These are phyloP conservation scores for Chlorophyllum brunneum DNA, from an alignment of 768 basidiomycete species.

Conservation along the genomic window DNA sequence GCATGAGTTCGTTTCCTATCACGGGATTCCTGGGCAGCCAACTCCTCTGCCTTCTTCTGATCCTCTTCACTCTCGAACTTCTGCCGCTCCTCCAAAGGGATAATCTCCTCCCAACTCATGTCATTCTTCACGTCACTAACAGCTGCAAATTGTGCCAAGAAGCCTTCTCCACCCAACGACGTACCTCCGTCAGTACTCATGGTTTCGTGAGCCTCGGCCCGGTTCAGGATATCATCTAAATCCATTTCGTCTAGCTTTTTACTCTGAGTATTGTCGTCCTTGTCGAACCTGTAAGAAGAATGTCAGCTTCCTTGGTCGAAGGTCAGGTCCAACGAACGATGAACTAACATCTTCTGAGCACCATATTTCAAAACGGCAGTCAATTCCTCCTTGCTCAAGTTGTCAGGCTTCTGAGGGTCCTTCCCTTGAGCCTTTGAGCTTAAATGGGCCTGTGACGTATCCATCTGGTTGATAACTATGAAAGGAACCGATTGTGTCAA, in stretches of 20 bases:
- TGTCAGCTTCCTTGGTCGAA: too few species aligned
- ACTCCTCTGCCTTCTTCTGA: conserved; percentile 67
- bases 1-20: conserved; percentile 84
- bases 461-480: conserved; percentile 99
- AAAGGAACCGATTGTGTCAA: conserved; percentile 8
- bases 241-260: conserved; percentile 99
- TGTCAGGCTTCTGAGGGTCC: conserved; percentile 72
- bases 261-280: conserved; percentile 88
- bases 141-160: conserved; percentile 91
- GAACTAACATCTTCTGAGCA: conserved; percentile 88
- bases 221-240: conserved; percentile 94
- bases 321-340: neutral
- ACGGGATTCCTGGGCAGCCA: conserved; percentile 62
- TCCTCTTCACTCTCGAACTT: conserved; percentile 74
- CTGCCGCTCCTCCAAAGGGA: conserved; percentile 87
- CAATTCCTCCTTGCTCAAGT: conserved; percentile 93
- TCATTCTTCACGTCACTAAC: conserved; percentile 99
- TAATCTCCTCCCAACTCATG: conserved; percentile 99
- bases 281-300: conserved; percentile 75
- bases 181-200: conserved; percentile 81
- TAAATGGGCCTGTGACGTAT: conserved; percentile 95
- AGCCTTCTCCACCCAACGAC: conserved; percentile 96
- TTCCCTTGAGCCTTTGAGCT: conserved; percentile 72
- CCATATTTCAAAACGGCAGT: conserved; percentile 98
- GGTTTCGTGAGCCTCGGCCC: conserved; percentile 97